Base-by-base conservation (phyloP, 2,329 filamentous ascomycete genomes). In the Scytalidium sp. region DNA sequence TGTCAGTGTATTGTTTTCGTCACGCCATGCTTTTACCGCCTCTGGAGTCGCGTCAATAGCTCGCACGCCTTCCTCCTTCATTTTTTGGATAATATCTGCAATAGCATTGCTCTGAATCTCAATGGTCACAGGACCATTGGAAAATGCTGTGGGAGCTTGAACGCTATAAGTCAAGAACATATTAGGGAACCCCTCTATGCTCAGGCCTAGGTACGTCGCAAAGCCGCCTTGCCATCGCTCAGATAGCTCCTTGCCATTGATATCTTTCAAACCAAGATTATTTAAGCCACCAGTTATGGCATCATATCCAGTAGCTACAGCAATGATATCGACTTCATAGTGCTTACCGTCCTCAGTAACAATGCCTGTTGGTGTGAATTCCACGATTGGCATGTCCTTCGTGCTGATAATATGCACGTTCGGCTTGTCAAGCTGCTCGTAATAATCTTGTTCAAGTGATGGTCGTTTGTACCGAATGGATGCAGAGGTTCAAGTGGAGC, bases 51-150 rank as follows among this genome's bases (percentile, higher is more conserved):
- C 69, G 50, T 83, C 72, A 48, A 84, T 73, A 47, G 74, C 76
- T 55, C 72, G 74, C 60, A 81, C 67, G 1, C 64, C 60, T 36
- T 76, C 66, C 1, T 57, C 54, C 54, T 71, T 62, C 55, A 81
- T 75, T 60, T 78, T 71, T 29, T 69, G 63, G 47, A 84, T 77
- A 41, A 63, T 61, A 43, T 78, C 73, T 15, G 70, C 67, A 48
- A 83, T 75, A 78, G 78, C 84, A 0, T 76, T 67, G 2, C 78
- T 80, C 56, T 85, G 81, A 1, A 79, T 58, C 53, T 83, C 77
- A 7, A 77, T 72, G 1, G 69, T 73, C 0, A 74, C 72, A 0
- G 82, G 81, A 0, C 80, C 81, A 56, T 84, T 85, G 58, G 70
- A 64, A 4, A 83, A 65, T 0, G 78, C 70, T 0, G 79, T 82